Conservation (phyloP, 1,139 yeast genomes). For the Debaryomyces coudertii region DNA sequence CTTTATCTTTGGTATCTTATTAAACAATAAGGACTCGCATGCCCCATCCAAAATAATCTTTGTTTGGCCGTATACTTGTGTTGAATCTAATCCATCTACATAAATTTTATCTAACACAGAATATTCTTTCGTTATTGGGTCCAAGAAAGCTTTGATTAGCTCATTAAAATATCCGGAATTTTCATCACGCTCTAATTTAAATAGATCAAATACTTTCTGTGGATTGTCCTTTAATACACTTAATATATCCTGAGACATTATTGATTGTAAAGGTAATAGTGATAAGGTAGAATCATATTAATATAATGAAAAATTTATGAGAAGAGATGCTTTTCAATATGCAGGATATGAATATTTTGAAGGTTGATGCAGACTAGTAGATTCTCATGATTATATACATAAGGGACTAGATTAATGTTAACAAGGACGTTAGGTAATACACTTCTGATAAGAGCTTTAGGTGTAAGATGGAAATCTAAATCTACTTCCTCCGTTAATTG, state of each 20-base stretch:
- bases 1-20: conserved; percentile 44
- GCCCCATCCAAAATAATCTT: conserved; percentile 64
- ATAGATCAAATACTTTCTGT: conserved; percentile 30
- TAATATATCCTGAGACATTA: conserved; percentile 32
- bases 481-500: conserved; percentile 67
- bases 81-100: conserved; percentile 84
- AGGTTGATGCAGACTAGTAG: neutral
- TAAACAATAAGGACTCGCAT: conserved; percentile 43
- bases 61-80: conserved; percentile 93
- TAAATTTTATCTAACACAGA: conserved; percentile 81
- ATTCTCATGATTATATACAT: neutral
- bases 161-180: conserved; percentile 29
- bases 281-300: conserved; percentile 85
- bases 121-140: conserved; percentile 63
- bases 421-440: neutral
- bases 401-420: neutral
- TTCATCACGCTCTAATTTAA: conserved; percentile 17
- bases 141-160: conserved; percentile 58
- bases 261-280: conserved; percentile 48
- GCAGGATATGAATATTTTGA: conserved; percentile 6
- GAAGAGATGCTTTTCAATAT: conserved; percentile 10
- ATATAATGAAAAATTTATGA: conserved; percentile 66
- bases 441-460: neutral
- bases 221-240: conserved; percentile 26
- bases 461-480: conserved; percentile 14